phyloP scores from a whole-genome alignment of 83 land plant species.

The Isoetes engelmannii region DNA sequence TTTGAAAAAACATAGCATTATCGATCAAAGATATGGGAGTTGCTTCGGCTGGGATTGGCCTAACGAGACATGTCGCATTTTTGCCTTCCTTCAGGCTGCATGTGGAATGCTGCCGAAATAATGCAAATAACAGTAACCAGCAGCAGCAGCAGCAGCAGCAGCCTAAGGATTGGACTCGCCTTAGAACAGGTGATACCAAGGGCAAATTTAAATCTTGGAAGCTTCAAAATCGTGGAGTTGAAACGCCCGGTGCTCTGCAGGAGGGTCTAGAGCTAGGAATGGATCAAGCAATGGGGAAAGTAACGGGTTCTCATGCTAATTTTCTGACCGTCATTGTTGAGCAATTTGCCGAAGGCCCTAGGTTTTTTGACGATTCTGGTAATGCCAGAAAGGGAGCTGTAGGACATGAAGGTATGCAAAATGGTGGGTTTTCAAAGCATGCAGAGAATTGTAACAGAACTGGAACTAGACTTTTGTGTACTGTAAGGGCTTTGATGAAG shows the following conservation, averaged over 20 bases:
- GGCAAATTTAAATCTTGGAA: too few species aligned
- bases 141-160: too few species aligned
- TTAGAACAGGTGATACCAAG: too few species aligned
- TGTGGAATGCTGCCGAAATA: too few species aligned
- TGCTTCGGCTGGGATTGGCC: too few species aligned
- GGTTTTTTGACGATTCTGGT: neutral
- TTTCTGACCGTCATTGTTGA: slow-evolving; percentile 73
- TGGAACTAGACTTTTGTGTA: slow-evolving; percentile 75
- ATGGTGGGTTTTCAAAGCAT: neutral
- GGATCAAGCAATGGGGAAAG: slow-evolving; percentile 36
- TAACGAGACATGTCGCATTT: too few species aligned
- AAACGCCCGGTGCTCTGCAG: neutral
- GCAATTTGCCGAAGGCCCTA: slow-evolving; percentile 7
- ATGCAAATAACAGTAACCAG: too few species aligned
- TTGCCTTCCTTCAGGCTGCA: too few species aligned
- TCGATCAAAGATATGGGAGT: too few species aligned
- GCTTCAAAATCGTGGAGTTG: too few species aligned
- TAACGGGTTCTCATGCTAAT: slow-evolving; percentile 67
- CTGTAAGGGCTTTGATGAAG: slow-evolving; percentile 84
- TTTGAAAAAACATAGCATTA: too few species aligned
- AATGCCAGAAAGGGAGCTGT: neutral
- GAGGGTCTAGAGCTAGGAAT: slow-evolving; percentile 3
- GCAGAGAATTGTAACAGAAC: neutral
- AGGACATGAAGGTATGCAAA: neutral
- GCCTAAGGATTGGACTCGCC: too few species aligned